Base-by-base conservation (phyloP, 495 filamentous ascomycete genomes). In the Penicillium dipodomyicola region DNA sequence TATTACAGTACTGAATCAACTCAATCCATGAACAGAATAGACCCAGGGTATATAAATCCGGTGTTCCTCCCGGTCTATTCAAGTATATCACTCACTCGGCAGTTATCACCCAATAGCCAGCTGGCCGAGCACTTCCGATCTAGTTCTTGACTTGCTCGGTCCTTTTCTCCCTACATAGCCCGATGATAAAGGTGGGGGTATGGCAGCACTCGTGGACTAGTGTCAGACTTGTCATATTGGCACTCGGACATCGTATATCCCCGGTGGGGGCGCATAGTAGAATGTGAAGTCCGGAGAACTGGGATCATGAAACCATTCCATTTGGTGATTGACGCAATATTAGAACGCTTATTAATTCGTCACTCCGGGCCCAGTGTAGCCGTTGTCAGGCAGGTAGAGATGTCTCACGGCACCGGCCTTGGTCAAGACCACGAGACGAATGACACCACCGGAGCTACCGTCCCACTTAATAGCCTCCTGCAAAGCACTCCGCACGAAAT, bases 381-480 rank as follows among this genome's bases (percentile, higher is more conserved):
- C 84, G 59, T 87, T 87, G 78, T 96, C 91, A 48, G 92, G 92
- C 68, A 96, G 77, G 71, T 96, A 96, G 63, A 96, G 72, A 72
- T 96, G 91, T 71, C 92, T 83, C 71, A 89, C 81, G 4, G 92
- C 92, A n/a, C 92, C 92, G 70, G 87, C 77, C 40, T 84, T 81
- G 52, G 94, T 98, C 77, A 98, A 74, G 49, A 98, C 94, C 51
- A 97, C 95, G 88, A 98, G 85, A 59, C 94, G 85, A 68, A 98
- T 98, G 45, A 98, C 94, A 71, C 95, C 94, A 52, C 94, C 94
- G 11, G 95, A 97, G 78, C 92, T 96, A 42, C 94, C 93, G 71
- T 98, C 94, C 94, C 94, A 97, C 76, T 96, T 96, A 80, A 98
- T 96, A 14, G 94, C 94, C 77, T 98, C 92, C 65, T 84, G 80